Conservation (phyloP, 2,329 filamentous ascomycete species). For the Colletotrichum acutatum region DNA sequence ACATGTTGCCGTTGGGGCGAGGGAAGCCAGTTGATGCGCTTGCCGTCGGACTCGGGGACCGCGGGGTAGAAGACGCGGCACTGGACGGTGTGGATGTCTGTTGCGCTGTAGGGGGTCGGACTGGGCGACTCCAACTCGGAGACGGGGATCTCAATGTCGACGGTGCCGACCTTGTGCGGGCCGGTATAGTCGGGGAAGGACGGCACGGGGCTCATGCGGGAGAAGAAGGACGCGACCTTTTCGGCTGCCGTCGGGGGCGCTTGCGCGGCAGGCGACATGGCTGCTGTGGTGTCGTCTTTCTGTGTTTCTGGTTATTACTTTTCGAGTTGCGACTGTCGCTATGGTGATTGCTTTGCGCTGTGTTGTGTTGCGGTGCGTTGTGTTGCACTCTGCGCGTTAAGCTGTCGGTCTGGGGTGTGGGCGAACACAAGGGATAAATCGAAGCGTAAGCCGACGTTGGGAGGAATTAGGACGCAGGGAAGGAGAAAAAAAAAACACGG, state of each 20-base stretch:
- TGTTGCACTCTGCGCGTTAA: neutral
- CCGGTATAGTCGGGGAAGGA: conserved; percentile 81
- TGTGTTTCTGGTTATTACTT: neutral
- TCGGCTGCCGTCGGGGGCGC: conserved; percentile 38
- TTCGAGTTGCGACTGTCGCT: neutral
- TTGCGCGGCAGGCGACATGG: conserved; percentile 27
- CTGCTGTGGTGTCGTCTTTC: neutral
- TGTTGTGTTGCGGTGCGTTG: neutral
- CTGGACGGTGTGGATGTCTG: conserved; percentile 76
- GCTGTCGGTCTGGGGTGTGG: neutral
- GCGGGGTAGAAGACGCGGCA: conserved; percentile 88
- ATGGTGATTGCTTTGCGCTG: neutral
- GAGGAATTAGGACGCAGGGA: neutral
- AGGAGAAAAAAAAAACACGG: neutral
- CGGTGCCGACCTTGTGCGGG: conserved; percentile 80
- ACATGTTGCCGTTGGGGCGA: conserved; percentile 80
- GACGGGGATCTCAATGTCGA: conserved; percentile 83
- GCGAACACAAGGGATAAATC: neutral
- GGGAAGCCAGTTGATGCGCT: conserved; percentile 80
- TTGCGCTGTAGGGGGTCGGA: conserved; percentile 62
- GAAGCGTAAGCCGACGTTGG: conserved; percentile 17
- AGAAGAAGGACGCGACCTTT: conserved; percentile 60
- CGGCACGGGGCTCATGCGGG: conserved; percentile 74
- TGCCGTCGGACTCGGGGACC: conserved; percentile 60
- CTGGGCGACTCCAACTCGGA: conserved; percentile 66